A percentile compares a stretch with the other conserved stretches of the same genome.
Evolutionary conservation across 1,284 basidiomycete genomes (phyloP).

Genomic region (Trichosporon sp.): DNA sequence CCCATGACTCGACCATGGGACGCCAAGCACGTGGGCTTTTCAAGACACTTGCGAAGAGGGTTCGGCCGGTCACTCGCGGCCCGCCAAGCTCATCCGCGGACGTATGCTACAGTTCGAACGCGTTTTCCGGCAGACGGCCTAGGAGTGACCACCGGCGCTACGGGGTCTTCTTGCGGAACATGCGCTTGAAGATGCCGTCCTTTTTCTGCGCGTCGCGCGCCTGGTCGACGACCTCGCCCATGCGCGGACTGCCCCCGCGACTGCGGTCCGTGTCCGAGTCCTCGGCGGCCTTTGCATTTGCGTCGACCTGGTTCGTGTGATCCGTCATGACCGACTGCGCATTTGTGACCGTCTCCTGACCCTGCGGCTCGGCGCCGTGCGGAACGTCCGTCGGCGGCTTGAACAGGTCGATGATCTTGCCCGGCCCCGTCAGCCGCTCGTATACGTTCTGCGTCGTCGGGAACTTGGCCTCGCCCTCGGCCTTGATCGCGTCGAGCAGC

Average conservation of each 20-base stretch:
- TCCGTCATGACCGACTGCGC: slow-evolving; percentile 8
- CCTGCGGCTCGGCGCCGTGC: background rate
- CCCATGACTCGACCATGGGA: background rate
- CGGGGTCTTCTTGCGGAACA: slow-evolving; percentile 8
- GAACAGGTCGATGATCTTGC: slow-evolving; percentile 18
- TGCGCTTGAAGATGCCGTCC: slow-evolving; percentile 1
- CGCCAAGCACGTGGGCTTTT: background rate
- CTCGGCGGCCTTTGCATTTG: background rate
- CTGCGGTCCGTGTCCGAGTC: background rate
- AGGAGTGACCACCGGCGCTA: background rate
- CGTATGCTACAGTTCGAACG: background rate
- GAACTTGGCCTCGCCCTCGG: slow-evolving; percentile 10
- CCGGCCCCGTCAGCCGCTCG: slow-evolving; percentile 10
- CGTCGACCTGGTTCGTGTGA: slow-evolving; percentile 11
- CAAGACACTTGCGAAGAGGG: background rate
- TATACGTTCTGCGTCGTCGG: slow-evolving; percentile 17
- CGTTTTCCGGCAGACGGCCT: background rate
- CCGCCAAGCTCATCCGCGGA: background rate
- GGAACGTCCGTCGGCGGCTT: background rate
- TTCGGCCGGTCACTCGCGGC: background rate
- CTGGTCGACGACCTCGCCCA: background rate
- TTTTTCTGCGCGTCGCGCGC: slow-evolving; percentile 4
- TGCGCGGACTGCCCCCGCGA: background rate
- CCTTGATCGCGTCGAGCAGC: slow-evolving; percentile 20
- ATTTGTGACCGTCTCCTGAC: background rate